phyloP scores from a whole-genome alignment of 306 rosid genomes.

The Datisca glomerata region DNA sequence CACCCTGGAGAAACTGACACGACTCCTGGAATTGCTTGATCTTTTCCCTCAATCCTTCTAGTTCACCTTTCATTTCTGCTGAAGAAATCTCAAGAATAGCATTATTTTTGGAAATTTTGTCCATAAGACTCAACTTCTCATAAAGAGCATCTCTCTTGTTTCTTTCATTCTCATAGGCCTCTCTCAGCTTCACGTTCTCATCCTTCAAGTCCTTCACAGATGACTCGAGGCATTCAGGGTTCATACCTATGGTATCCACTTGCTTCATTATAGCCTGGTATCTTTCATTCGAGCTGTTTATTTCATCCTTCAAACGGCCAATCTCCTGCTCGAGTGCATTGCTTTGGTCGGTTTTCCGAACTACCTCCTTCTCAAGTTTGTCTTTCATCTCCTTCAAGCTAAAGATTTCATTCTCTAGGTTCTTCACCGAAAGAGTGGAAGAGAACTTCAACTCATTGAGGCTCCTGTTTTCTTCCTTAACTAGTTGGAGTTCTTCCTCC shows the following conservation, averaged over 20 bases:
- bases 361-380: conserved; percentile 62
- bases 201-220: conserved; percentile 60
- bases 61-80: conserved; percentile 48
- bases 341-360: conserved; percentile 51
- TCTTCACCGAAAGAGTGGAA: conserved; percentile 30
- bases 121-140: conserved; percentile 56
- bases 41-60: conserved; percentile 41
- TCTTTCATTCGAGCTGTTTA: conserved; percentile 43
- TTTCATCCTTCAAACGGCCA: conserved; percentile 49
- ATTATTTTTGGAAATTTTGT: conserved; percentile 49
- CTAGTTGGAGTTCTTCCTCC: conserved; percentile 57
- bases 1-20: conserved; percentile 58
- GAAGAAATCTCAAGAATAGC: conserved; percentile 43
- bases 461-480: conserved; percentile 60
- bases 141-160: conserved; percentile 52
- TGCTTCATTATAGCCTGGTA: conserved; percentile 58
- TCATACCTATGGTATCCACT: conserved; percentile 56
- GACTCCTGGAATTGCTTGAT: conserved; percentile 52
- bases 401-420: conserved; percentile 57
- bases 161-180: conserved; percentile 41
- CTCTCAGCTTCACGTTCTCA: conserved; percentile 59
- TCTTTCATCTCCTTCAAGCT: conserved; percentile 78
- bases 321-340: conserved; percentile 49
- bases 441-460: conserved; percentile 45
- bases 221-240: conserved; percentile 46